Evolutionary conservation across 2,329 filamentous ascomycete species (phyloP).

Genomic region (Fusarium sterilihyphosum): DNA sequence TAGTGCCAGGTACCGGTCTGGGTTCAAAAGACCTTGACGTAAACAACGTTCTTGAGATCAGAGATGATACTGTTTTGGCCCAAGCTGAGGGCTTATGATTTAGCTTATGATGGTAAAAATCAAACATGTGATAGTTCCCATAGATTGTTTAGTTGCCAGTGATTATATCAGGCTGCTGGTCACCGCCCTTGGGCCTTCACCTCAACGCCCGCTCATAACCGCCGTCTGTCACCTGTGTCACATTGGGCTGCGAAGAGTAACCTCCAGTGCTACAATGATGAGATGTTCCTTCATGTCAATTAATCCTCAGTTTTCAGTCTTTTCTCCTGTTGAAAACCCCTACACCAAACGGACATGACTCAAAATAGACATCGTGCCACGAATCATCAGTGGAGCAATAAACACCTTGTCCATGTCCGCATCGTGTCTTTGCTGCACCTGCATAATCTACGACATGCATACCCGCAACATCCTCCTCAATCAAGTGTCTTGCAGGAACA

Average conservation of each 20-base stretch:
- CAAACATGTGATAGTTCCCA: fast-evolving
- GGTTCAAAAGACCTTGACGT: not conserved
- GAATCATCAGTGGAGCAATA: not conserved
- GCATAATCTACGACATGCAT: conserved; percentile 7
- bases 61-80: no score
- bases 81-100: fast-evolving
- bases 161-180: not conserved
- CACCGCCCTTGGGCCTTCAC: not conserved
- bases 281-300: not conserved
- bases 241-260: not conserved
- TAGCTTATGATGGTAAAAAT: fast-evolving
- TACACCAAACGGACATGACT: fast-evolving
- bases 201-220: not conserved
- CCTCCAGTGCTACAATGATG: not conserved
- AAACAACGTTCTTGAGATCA: not conserved
- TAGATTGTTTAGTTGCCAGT: fast-evolving
- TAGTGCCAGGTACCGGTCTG: fast-evolving
- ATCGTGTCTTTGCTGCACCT: conserved; percentile 1
- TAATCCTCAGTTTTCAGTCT: fast-evolving
- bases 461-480: not conserved
- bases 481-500: conserved; percentile 6
- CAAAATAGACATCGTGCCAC: not conserved
- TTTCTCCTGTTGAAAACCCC: fast-evolving
- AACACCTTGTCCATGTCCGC: not conserved
- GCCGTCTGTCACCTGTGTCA: no score